Conservation (phyloP, 768 basidiomycete genomes). For the Hypsizygus marmoreus region DNA sequence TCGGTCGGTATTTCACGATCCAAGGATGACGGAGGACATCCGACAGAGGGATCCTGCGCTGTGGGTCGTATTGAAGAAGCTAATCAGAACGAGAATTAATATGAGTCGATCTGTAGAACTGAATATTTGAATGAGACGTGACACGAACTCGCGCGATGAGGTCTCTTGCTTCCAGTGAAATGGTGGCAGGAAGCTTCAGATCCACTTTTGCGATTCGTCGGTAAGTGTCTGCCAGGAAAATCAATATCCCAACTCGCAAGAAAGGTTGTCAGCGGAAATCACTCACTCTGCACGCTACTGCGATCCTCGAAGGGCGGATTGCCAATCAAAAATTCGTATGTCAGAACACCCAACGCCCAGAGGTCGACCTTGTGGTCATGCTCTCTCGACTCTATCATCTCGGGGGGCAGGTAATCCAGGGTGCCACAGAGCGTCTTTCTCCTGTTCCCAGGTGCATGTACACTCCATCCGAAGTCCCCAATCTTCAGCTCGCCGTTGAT, state of each 20-base stretch:
- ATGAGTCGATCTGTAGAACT: neutral
- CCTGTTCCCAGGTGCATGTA: slow-evolving; percentile 91
- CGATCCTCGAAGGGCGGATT: slow-evolving; percentile 82
- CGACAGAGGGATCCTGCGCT: slow-evolving; percentile 69
- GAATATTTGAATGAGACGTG: neutral
- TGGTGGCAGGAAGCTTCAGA: slow-evolving; percentile 58
- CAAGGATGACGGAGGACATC: slow-evolving; percentile 86
- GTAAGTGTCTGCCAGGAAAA: slow-evolving; percentile 69
- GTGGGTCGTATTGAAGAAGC: slow-evolving; percentile 85
- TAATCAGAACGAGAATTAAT: slow-evolving; percentile 25
- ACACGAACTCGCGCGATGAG: slow-evolving; percentile 57
- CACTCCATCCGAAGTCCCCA: slow-evolving; percentile 98
- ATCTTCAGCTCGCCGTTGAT: slow-evolving; percentile 98
- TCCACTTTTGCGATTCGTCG: slow-evolving; percentile 88
- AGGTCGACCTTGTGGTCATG: slow-evolving; percentile 91
- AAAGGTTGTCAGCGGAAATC: neutral
- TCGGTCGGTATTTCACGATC: slow-evolving; percentile 72
- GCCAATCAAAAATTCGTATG: slow-evolving; percentile 92
- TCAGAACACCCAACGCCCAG: slow-evolving; percentile 97
- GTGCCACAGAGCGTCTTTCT: slow-evolving; percentile 94
- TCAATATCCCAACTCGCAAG: neutral
- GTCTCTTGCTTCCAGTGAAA: slow-evolving; percentile 68
- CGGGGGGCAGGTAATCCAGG: slow-evolving; percentile 94
- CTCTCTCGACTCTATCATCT: slow-evolving; percentile 94
- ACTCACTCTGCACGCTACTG: slow-evolving; percentile 71